phyloP scores from a whole-genome alignment of 441 rosid species.

The Macaranga tanarius region DNA sequence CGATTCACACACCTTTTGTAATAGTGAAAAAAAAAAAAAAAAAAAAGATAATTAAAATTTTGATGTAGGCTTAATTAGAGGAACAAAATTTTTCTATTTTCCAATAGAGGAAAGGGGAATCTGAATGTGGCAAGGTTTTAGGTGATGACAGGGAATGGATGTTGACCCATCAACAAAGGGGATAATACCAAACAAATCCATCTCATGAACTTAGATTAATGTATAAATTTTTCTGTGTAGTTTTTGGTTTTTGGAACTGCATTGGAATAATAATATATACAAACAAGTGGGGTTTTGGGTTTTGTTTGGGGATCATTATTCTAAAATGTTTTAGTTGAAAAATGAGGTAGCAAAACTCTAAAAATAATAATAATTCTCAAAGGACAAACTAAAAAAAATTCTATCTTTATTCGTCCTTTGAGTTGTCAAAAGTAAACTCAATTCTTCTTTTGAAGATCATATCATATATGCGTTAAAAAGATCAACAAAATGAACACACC shows the following conservation, averaged over 20 bases:
- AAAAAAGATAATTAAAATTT: too few species aligned
- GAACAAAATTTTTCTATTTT: slow-evolving; percentile 38
- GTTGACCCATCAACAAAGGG: slow-evolving; percentile 91
- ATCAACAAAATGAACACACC: slow-evolving; percentile 7
- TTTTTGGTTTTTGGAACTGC: background rate
- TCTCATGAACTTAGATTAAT: slow-evolving; percentile 28
- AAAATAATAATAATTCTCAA: background rate
- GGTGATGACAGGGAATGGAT: slow-evolving; percentile 90
- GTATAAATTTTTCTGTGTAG: slow-evolving; percentile 1
- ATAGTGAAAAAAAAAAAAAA: too few species aligned
- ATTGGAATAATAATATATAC: slow-evolving; percentile 4
- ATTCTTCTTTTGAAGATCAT: background rate
- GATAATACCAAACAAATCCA: slow-evolving; percentile 88
- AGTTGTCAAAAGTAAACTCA: slow-evolving; percentile 32
- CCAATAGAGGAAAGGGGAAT: slow-evolving; percentile 68
- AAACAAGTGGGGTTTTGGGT: slow-evolving; percentile 35
- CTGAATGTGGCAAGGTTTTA: slow-evolving; percentile 80
- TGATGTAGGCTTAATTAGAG: too few species aligned
- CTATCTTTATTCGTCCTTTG: background rate
- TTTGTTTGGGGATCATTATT: slow-evolving; percentile 33
- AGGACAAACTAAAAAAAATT: background rate
- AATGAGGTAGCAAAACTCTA: slow-evolving; percentile 18
- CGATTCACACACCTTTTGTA: too few species aligned
- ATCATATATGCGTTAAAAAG: background rate
- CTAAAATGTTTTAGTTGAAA: slow-evolving; percentile 41